Conservation (phyloP, 768 basidiomycete species). For the Phlebiopsis gigantea region DNA sequence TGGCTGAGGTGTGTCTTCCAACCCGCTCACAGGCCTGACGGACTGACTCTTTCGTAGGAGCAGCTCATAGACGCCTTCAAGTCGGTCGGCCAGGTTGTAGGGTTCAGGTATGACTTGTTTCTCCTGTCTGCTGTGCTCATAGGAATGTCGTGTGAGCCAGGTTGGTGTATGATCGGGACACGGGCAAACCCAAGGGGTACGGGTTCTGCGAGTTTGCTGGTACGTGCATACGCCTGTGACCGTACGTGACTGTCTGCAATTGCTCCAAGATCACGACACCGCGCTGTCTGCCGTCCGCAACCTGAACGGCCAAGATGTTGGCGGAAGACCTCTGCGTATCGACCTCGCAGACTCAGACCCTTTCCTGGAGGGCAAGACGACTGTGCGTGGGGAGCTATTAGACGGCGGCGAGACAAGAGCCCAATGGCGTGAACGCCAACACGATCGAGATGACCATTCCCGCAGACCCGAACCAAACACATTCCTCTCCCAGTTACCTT, state of each 20-base stretch:
- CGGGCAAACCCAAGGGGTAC: conserved; percentile 93
- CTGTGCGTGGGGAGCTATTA: conserved; percentile 75
- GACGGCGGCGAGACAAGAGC: conserved; percentile 60
- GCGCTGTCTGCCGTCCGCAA: conserved; percentile 94
- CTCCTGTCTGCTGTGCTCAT: background rate
- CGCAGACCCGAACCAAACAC: conserved; percentile 25
- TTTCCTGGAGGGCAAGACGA: conserved; percentile 86
- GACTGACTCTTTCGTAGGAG: conserved; percentile 37
- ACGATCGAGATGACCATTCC: conserved; percentile 18
- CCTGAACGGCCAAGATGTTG: conserved; percentile 87
- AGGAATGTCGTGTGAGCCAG: conserved; percentile 31
- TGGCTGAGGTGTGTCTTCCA: conserved; percentile 56
- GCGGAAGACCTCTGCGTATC: conserved; percentile 88
- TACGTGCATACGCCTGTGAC: conserved; percentile 33
- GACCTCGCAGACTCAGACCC: conserved; percentile 93
- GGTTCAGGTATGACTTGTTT: conserved; percentile 59
- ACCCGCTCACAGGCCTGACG: conserved; percentile 5
- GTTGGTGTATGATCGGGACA: conserved; percentile 85
- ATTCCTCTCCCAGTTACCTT: conserved; percentile 65
- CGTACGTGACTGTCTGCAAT: background rate
- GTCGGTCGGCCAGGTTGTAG: conserved; percentile 81
- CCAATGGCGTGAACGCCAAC: conserved; percentile 51
- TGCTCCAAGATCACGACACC: conserved; percentile 81
- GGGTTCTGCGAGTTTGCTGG: conserved; percentile 92
- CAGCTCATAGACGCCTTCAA: conserved; percentile 87